A percentile compares a stretch with the other conserved stretches of the same genome.
Conservation (phyloP, 495 filamentous ascomycete genomes). For the Annulohypoxylon moriforme region DNA sequence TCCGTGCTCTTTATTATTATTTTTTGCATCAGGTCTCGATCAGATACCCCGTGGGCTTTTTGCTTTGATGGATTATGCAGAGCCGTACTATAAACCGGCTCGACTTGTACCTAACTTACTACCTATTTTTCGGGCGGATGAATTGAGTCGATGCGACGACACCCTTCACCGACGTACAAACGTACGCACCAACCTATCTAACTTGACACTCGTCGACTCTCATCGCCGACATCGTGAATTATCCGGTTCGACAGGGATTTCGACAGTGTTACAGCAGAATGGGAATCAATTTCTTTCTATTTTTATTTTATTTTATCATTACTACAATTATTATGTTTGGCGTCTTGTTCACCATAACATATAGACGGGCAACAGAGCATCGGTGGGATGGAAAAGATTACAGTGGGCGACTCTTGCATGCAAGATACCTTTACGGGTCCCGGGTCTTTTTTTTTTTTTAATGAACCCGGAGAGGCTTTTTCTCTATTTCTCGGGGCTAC, state of each 20-base stretch:
- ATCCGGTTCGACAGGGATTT: not conserved
- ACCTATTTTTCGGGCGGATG: conserved; percentile 6
- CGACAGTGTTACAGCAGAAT: not conserved
- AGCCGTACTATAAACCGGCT: conserved; percentile 18
- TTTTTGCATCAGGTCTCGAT: conserved; percentile 33
- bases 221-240: not conserved
- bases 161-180: conserved; percentile 18
- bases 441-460: conserved; percentile 14
- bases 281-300: conserved; percentile 23
- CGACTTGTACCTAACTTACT: conserved; percentile 23
- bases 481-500: conserved; percentile 4
- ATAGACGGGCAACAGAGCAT: conserved; percentile 24
- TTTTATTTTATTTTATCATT: conserved; percentile 3
- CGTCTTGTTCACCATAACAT: conserved; percentile 14
- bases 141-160: conserved; percentile 6
- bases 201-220: conserved; percentile 26
- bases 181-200: conserved; percentile 12
- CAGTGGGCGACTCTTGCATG: conserved; percentile 21
- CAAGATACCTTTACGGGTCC: conserved; percentile 28
- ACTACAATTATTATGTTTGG: conserved; percentile 10
- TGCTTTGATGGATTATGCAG: conserved; percentile 23
- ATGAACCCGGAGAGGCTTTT: conserved; percentile 19
- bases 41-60: conserved; percentile 40
- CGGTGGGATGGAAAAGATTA: conserved; percentile 20
- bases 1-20: not conserved